Base-by-base conservation (phyloP, 306 rosid genomes). In the Psophocarpus tetragonolobus region DNA sequence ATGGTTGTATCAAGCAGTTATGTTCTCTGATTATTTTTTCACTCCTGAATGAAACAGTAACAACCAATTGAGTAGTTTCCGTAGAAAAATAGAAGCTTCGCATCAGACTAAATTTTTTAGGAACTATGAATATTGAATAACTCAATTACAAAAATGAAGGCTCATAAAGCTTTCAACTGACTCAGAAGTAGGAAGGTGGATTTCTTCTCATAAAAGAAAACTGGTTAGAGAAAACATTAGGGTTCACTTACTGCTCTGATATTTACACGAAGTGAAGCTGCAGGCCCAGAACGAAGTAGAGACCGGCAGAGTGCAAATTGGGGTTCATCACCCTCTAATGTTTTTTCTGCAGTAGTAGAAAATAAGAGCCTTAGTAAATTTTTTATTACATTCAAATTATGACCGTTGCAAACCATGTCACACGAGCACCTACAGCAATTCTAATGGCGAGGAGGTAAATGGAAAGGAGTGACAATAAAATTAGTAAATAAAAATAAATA, bases 231-330 rank as follows among this genome's bases (percentile, higher is more conserved):
- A 48, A 36, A 56, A 33, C 29, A 33, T 72, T 45, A 57, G 60
- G 42, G 30, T 65, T 82, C 62, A 76, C 97, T 84, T 85, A 89
- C 98, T 13, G 97, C 98, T 64, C 93, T 86, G 36, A 95, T 95
- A 73, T 91, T 91, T 71, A 89, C 62, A 17, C 93, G 97, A 79
- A 92, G 93, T 17, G 98, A 89, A 18, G 92, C 91, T 77, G 97
- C 98, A 62, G 96, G 97, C 53, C 97, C 98, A 2, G 93, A 88
- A 68, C 97, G 98, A 47, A 89, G 90, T 24, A 91, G 84, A 70
- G 97, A 89, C 75, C 97, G 89, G 81, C 97, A 95, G 32, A 86
- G 12, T 79, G 74, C 81, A 80, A 81, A 95, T 75, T 85, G 91
- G 29, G 97, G 98, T 33, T 87, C 74, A 36, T 86, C 87, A 66